Evolutionary conservation across 148 eudicot genomes (phyloP).

Genomic region (Fallopia convolvulus): DNA sequence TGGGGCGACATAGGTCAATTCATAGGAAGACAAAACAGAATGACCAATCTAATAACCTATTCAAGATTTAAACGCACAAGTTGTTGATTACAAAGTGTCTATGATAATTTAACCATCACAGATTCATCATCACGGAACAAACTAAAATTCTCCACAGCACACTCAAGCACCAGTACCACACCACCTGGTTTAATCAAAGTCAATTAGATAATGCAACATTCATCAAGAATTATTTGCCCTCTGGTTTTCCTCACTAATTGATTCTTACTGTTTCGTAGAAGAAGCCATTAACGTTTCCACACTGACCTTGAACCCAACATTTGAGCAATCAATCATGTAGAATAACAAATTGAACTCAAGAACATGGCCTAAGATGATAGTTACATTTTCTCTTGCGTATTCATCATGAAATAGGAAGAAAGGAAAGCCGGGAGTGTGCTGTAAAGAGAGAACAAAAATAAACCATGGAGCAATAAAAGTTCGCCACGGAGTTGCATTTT

Average conservation of each 20-base stretch:
- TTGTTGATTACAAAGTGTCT: background rate
- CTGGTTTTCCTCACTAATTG: background rate
- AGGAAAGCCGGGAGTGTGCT: background rate
- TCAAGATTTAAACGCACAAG: background rate
- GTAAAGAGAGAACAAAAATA: background rate
- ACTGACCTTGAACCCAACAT: conserved; percentile 1
- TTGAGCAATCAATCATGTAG: background rate
- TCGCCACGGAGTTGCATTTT: background rate
- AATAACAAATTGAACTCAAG: background rate
- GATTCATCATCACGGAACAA: background rate
- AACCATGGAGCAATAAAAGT: background rate
- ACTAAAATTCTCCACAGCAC: background rate
- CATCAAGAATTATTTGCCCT: background rate
- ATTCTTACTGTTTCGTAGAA: background rate
- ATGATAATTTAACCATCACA: background rate
- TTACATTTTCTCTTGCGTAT: background rate
- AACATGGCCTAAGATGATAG: background rate
- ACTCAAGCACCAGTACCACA: background rate
- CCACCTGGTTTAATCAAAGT: background rate
- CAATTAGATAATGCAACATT: background rate
- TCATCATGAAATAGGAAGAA: background rate
- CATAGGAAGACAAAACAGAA: conserved; percentile 5
- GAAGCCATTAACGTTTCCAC: background rate
- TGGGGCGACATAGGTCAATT: conserved; percentile 9
- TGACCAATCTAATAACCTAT: background rate